These are phyloP conservation scores for Sclerotinia glacialis DNA, from an alignment of 2,329 filamentous ascomycete species.

Conservation along the genomic window DNA sequence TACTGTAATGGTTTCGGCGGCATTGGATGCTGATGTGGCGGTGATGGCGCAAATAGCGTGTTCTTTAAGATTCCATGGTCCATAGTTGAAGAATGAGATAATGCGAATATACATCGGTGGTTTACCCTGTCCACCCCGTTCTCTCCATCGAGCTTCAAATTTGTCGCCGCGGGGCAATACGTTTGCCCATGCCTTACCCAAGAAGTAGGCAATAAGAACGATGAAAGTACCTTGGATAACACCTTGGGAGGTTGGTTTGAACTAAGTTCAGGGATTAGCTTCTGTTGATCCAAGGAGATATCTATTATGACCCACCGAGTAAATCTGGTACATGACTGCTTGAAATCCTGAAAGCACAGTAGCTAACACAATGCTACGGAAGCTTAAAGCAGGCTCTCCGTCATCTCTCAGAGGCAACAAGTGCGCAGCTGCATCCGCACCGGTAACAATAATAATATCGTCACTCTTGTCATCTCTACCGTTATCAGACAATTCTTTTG, in stretches of 20 bases:
- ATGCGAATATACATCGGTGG: constrained; percentile 44
- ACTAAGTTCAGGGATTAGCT: constrained; percentile 40
- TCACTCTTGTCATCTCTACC: constrained; percentile 41
- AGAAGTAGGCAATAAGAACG: constrained; percentile 55
- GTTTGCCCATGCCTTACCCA: constrained; percentile 49
- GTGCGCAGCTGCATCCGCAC: constrained; percentile 49
- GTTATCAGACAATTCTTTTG: constrained; percentile 30
- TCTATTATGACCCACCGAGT: constrained; percentile 42
- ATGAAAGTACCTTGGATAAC: constrained; percentile 54
- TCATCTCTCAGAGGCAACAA: constrained; percentile 54
- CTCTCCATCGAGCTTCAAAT: constrained; percentile 49
- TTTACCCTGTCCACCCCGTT: constrained; percentile 43
- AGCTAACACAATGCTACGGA: constrained; percentile 52
- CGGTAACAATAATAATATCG: constrained; percentile 50
- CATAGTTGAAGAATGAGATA: constrained; percentile 49
- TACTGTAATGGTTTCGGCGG: constrained; percentile 43
- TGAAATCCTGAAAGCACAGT: constrained; percentile 52
- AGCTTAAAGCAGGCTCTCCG: constrained; percentile 50
- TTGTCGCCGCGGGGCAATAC: constrained; percentile 52
- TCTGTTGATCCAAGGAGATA: constrained; percentile 10
- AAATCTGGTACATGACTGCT: constrained; percentile 55
- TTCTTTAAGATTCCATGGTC: constrained; percentile 55
- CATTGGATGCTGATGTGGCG: constrained; percentile 53
- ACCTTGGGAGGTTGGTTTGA: constrained; percentile 49
- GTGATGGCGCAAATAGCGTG: constrained; percentile 54